A percentile compares a stretch with the other conserved stretches of the same genome.
Conservation (phyloP, 1,284 basidiomycete species). For the Ceratobasidium papillatum region DNA sequence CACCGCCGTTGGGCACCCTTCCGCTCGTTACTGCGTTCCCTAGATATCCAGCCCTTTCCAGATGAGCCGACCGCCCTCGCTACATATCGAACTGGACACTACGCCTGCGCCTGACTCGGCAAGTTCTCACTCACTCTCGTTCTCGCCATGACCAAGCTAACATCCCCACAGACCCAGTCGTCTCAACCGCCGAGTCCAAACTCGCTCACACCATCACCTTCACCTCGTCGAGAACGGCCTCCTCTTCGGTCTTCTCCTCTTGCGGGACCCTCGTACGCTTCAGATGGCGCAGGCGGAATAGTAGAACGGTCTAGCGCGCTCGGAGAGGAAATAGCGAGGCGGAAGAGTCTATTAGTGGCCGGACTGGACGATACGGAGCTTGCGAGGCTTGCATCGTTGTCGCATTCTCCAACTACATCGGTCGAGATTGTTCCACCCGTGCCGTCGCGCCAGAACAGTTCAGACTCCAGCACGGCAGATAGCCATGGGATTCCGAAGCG, state of each 20-base stretch:
- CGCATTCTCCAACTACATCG: neutral
- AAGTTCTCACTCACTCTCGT: neutral
- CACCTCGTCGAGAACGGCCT: conserved; percentile 10
- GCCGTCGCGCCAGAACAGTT: conserved; percentile 10
- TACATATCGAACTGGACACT: neutral
- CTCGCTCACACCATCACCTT: conserved; percentile 10
- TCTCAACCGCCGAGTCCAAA: neutral
- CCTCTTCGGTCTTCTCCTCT: conserved; percentile 32
- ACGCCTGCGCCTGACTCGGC: neutral
- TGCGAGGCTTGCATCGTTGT: conserved; percentile 10
- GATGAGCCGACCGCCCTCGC: neutral
- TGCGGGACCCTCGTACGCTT: conserved; percentile 24
- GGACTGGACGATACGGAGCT: conserved; percentile 4
- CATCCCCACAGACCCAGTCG: neutral
- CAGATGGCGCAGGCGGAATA: conserved; percentile 10
- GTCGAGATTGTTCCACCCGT: neutral
- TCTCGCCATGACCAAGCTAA: neutral
- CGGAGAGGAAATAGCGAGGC: conserved; percentile 21
- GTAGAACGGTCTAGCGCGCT: conserved; percentile 27
- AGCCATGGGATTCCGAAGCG: neutral
- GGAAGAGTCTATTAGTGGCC: neutral
- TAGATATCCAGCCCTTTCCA: neutral
- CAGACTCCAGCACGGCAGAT: neutral
- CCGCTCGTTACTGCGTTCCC: neutral
- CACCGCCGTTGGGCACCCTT: neutral